Evolutionary conservation across 305 asterid genomes (phyloP).

Genomic region (Rubia balearica): DNA sequence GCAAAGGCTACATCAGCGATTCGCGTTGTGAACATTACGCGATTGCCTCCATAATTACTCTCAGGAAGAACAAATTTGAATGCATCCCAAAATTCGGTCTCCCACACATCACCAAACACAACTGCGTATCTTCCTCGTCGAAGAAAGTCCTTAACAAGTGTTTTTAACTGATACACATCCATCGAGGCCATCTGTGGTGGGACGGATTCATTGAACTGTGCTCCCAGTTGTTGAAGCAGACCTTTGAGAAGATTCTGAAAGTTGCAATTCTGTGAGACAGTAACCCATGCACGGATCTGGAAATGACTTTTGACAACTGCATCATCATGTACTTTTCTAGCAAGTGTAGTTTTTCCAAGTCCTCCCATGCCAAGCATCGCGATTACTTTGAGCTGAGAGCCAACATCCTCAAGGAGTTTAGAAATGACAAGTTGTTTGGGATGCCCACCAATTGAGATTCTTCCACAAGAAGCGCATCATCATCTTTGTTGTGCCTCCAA

Average conservation of each 20-base stretch:
- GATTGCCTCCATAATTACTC: not conserved
- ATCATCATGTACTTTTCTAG: slow-evolving; percentile 1
- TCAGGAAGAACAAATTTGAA: slow-evolving; percentile 6
- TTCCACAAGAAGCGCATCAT: not conserved
- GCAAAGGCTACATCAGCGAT: slow-evolving; percentile 18
- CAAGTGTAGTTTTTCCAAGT: slow-evolving; percentile 10
- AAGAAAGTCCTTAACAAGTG: not conserved
- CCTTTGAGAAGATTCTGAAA: not conserved
- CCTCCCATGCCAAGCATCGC: slow-evolving; percentile 16
- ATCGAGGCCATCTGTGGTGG: not conserved
- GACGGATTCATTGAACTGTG: not conserved
- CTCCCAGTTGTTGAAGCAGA: not conserved
- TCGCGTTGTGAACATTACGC: slow-evolving; percentile 19
- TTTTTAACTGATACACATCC: not conserved
- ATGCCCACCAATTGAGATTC: slow-evolving; percentile 11
- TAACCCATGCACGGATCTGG: slow-evolving; percentile 7
- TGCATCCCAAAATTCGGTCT: not conserved
- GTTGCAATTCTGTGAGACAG: slow-evolving; percentile 4
- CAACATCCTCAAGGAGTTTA: not conserved
- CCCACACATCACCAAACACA: slow-evolving; percentile 5
- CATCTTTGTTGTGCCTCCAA: not conserved
- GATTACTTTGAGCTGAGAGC: slow-evolving; percentile 3
- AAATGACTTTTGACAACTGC: not conserved
- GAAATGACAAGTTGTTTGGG: slow-evolving; percentile 12
- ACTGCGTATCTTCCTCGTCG: not conserved